Percentiles rank a stretch among this genome's conserved stretches.
Conservation (phyloP, 2,329 filamentous ascomycete genomes). For the Dendryphion nanum region DNA sequence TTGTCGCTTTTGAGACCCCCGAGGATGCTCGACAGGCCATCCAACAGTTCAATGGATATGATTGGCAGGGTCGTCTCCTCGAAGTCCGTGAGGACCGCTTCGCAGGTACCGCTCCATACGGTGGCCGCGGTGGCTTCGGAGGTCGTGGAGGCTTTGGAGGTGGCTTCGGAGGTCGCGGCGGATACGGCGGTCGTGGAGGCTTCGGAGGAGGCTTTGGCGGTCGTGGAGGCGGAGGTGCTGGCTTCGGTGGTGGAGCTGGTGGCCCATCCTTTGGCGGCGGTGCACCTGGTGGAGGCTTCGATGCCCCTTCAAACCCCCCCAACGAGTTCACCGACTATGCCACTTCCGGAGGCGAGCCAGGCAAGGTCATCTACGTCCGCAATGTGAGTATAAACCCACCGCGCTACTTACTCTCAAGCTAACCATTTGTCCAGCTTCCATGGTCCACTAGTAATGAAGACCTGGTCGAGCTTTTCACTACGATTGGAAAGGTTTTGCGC, state of each 20-base stretch:
- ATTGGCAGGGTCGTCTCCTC: constrained; percentile 91
- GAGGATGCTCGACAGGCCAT: constrained; percentile 96
- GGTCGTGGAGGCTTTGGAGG: constrained; percentile 40
- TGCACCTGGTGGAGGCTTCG: constrained; percentile 36
- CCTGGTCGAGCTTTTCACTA: constrained; percentile 92
- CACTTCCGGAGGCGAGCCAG: constrained; percentile 79
- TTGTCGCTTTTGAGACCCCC: constrained; percentile 91
- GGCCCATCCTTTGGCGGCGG: constrained; percentile 39
- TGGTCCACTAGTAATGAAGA: constrained; percentile 99
- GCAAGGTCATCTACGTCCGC: constrained; percentile 87
- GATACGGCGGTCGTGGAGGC: constrained; percentile 50
- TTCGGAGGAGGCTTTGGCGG: constrained; percentile 56
- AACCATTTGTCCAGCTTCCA: constrained; percentile 67
- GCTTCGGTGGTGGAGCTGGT: constrained; percentile 40
- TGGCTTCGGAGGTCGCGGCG: constrained; percentile 42
- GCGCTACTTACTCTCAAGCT: background rate
- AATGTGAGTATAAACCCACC: constrained; percentile 67
- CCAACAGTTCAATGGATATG: constrained; percentile 96
- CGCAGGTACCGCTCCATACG: constrained; percentile 57
- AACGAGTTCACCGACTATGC: constrained; percentile 95
- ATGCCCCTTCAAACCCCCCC: constrained; percentile 58
- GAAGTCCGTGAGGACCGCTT: constrained; percentile 97
- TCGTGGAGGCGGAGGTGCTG: constrained; percentile 43
- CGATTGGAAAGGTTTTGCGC: constrained; percentile 95
- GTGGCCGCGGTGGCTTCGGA: constrained; percentile 40